These are phyloP conservation scores for Alternaria sp. DNA, from an alignment of 2,329 filamentous ascomycete species.

Conservation along the genomic window DNA sequence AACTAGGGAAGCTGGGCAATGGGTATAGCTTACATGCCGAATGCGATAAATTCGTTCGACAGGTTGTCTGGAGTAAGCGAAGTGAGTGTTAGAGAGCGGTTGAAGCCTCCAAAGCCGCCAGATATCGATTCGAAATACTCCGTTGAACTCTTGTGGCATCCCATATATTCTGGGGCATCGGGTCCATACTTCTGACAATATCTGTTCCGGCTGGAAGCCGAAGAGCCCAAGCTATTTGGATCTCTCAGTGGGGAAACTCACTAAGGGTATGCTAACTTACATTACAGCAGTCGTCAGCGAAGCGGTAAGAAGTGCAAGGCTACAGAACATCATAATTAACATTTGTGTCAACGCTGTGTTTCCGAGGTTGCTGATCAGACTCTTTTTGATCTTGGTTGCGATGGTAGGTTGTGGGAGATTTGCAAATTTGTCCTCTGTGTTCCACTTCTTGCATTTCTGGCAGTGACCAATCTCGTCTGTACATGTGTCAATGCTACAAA, in stretches of 20 bases:
- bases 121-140: background rate
- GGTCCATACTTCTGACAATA: background rate
- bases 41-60: background rate
- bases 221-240: background rate
- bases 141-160: background rate
- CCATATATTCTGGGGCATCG: rapidly evolving
- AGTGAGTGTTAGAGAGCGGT: background rate
- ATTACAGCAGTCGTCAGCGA: background rate
- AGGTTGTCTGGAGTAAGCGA: background rate
- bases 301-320: background rate
- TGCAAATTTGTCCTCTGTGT: background rate
- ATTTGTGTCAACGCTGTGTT: background rate
- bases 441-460: background rate
- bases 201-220: background rate
- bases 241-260: background rate
- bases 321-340: background rate
- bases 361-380: background rate
- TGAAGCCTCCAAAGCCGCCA: background rate
- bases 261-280: background rate
- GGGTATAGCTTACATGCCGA: background rate
- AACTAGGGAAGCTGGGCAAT: background rate
- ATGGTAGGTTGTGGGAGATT: background rate
- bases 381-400: background rate
- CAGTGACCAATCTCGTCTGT: background rate
- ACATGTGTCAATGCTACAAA: background rate